Conservation (phyloP, 2,329 filamentous ascomycete genomes). For the Lecanosticta acicola region DNA sequence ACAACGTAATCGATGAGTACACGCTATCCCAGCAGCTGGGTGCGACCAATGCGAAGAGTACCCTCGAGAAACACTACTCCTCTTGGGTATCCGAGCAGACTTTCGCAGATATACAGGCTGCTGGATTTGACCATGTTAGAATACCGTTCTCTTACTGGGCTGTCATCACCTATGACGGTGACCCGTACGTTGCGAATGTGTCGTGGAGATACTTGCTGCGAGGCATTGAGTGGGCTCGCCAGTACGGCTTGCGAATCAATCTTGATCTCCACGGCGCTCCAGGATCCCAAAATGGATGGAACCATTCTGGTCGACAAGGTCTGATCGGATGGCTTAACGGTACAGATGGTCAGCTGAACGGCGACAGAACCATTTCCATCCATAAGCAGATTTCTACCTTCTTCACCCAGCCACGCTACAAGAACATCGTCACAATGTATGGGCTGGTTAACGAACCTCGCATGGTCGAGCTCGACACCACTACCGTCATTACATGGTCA, state of each 20-base stretch:
- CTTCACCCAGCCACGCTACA: conserved; percentile 89
- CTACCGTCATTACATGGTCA: conserved; percentile 74
- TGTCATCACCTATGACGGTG: conserved; percentile 72
- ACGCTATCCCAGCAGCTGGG: conserved; percentile 70
- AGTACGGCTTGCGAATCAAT: conserved; percentile 86
- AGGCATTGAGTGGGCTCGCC: conserved; percentile 87
- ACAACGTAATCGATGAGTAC: conserved; percentile 78
- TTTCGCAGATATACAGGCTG: conserved; percentile 76
- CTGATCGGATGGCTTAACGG: conserved; percentile 84
- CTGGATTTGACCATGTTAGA: conserved; percentile 92
- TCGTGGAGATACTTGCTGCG: conserved; percentile 92
- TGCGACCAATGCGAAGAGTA: conserved; percentile 54
- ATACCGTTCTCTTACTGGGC: conserved; percentile 97
- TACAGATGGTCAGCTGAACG: conserved; percentile 73
- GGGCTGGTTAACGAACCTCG: conserved; percentile 90
- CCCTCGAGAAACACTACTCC: conserved; percentile 86
- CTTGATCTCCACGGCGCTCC: conserved; percentile 88
- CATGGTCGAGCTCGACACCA: conserved; percentile 62
- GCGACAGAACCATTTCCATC: conserved; percentile 74
- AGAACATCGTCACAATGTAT: conserved; percentile 87
- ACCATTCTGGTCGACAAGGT: conserved; percentile 83
- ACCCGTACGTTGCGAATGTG: conserved; percentile 81
- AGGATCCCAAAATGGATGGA: conserved; percentile 96
- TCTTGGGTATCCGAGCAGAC: conserved; percentile 79
- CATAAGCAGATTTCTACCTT: conserved; percentile 84